Percentiles rank a stretch among this genome's conserved stretches.
Conservation (phyloP, 345 rosid genomes). For the Dovyalis caffra region DNA sequence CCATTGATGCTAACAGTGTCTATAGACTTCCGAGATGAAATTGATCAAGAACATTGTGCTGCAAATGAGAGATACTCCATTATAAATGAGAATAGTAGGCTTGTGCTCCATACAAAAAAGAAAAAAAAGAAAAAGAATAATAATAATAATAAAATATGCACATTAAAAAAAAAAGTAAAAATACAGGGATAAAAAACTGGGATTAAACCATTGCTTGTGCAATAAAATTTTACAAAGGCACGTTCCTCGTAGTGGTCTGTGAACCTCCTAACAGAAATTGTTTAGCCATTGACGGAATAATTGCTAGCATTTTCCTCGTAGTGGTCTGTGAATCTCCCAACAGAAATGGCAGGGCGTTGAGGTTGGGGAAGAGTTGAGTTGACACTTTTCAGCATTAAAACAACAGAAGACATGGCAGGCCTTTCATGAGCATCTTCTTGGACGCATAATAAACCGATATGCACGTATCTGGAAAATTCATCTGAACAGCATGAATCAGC, state of each 20-base stretch:
- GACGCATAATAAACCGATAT: conserved; percentile 32
- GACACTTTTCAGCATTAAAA: conserved; percentile 25
- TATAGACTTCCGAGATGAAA: too few relatives aligned
- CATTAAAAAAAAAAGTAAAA: too few relatives aligned
- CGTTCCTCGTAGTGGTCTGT: not conserved
- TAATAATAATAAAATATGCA: too few relatives aligned
- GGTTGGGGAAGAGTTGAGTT: conserved; percentile 23
- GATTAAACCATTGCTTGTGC: too few relatives aligned
- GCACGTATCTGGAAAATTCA: conserved; percentile 30
- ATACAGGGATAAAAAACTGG: too few relatives aligned
- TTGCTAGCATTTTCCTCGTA: not conserved
- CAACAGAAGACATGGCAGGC: conserved; percentile 34
- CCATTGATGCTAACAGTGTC: too few relatives aligned
- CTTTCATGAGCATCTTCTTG: conserved; percentile 29
- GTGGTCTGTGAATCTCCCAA: conserved; percentile 6
- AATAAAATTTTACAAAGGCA: too few relatives aligned
- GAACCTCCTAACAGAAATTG: conserved; percentile 17
- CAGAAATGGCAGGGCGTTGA: conserved; percentile 15
- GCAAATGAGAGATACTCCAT: too few relatives aligned
- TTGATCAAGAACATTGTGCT: too few relatives aligned
- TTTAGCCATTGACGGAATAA: conserved; percentile 3
- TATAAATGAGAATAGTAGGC: too few relatives aligned
- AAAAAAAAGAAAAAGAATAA: too few relatives aligned
- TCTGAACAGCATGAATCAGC: conserved; percentile 1
- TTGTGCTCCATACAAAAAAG: too few relatives aligned